A percentile compares a stretch with the other conserved stretches of the same genome.
These are phyloP conservation scores for Cladophialophora yegresii DNA, from an alignment of 2,329 filamentous ascomycete species.

Conservation along the genomic window DNA sequence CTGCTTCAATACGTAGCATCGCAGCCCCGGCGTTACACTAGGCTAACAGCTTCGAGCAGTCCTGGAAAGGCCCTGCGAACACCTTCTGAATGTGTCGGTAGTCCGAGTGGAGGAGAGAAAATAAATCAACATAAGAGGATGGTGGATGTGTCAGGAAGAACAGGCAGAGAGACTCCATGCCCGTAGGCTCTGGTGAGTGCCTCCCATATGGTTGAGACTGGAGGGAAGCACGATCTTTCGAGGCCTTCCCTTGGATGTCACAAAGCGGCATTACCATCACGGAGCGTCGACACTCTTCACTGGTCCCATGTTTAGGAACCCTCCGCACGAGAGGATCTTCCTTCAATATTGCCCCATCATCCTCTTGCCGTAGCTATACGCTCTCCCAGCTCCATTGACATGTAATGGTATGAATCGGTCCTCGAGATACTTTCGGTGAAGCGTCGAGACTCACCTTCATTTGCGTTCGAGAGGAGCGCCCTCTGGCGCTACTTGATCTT, in stretches of 20 bases:
- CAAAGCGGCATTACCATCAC: not conserved
- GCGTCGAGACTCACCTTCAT: not conserved
- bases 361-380: not conserved
- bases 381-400: not conserved
- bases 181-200: not conserved
- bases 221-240: not conserved
- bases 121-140: not conserved
- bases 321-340: not conserved
- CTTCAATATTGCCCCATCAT: not conserved
- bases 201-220: not conserved
- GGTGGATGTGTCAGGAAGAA: not conserved
- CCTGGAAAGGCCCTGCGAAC: slow-evolving; percentile 8
- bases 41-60: not conserved
- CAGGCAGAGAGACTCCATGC: not conserved
- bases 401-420: not conserved
- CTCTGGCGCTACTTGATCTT: not conserved
- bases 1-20: not conserved
- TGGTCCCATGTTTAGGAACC: not conserved
- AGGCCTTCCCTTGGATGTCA: not conserved
- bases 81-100: not conserved
- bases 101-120: not conserved
- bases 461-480: not conserved
- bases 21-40: not conserved
- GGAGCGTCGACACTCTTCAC: not conserved
- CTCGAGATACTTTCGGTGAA: not conserved